Evolutionary conservation across 2,329 filamentous ascomycete genomes (phyloP), one percentile per base, ranked within the genome.

Genomic region (Westerdykella aurantiaca): DNA sequence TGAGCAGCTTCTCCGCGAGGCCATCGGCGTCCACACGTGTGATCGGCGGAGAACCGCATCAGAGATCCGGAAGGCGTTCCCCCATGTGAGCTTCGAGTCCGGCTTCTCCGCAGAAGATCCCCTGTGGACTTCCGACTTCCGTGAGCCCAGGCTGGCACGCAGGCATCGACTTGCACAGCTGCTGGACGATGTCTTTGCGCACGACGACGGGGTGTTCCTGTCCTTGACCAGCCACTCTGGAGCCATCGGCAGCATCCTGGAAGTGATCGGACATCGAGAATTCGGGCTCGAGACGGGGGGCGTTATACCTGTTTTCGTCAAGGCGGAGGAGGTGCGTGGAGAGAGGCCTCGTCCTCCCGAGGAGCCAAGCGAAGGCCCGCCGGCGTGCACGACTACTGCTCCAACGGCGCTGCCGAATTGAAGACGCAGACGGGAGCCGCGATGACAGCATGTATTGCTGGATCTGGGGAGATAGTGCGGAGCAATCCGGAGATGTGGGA

Each of bases 1-100:
- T 41, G n/a, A 38, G 12, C 34, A 71, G 68, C 63, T 78, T 23
- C 69, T 86, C 49, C 74, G 83, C 25, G 84, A 87, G 63, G 77
- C 77, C 3, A 76, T 86, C 39, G 81, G 78, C 40, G 76, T 82
- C 14, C 83, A 86, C 56, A 85, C 82, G 0, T 87, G 84, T 58
- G 81, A 87, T 62, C 73, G 77, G 21, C 74, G 83, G 13, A 76
- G 73, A 13, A 74, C 69, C 46, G 73, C 70, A 47, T 69, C 73
- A 1, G 67, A 74, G 40, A 78, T 86, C 46, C 61, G 64, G 3
- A 47, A 62, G 0, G 63, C 69, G 0, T 78, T 79, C 34, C 78
- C 78, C 0, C 62, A 62, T 1, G 78, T 77, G 45, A 51, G 52
- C 1, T 76, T 86, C 33, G 83, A 86, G 62, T 53, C 64, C 0